Evolutionary conservation across 1,139 yeast genomes (phyloP), one percentile per base, ranked within the genome.

Genomic region (Pichia sp.): DNA sequence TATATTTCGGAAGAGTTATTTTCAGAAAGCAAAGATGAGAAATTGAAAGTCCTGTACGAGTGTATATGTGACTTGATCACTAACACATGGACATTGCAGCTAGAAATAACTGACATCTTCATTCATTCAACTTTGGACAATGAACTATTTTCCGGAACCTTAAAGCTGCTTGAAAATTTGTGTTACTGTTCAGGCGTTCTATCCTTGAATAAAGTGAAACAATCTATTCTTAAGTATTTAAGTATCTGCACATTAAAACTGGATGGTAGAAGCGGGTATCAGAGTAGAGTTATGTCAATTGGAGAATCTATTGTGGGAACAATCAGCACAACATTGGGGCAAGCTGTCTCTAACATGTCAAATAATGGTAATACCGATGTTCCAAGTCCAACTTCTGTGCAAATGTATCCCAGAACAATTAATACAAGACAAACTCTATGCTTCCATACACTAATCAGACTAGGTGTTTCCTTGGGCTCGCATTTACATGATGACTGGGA

Each of bases 121-220:
- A 67, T 90, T 16, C 82, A 82, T 61, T 80, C 90, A 0, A 74
- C 84, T 2, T 71, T 88, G 68, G 96, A 90, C 63, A 76, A 78
- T 54, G 92, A 86, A 23, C 66, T 82, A 29, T 85, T 88, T 65
- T 88, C 86, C 57, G 70, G 74, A 11, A 64, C 82, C n/a, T 82
- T 90, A 1, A 75, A 96, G 49, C 80, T 95, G 0, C 75, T 88
- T 7, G 97, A 92, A 67, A 85, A 85, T 59, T 75, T 87, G 52
- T 81, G 95, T 5, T 97, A 90, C 65, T 82, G 93, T 0, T 77
- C 93, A 0, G 97, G 97, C 0, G 72, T 88, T 13, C 70, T 90
- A 36, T 83, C 82, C 0, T 67, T 86, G 19, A 64, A 69, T 1
- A 72, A 72, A 0, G 75, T 85, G 11, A 72, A 95, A 52, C 87